Evolutionary conservation across 495 filamentous ascomycete species (phyloP).

Genomic region (Polyplosphaeria fusca): DNA sequence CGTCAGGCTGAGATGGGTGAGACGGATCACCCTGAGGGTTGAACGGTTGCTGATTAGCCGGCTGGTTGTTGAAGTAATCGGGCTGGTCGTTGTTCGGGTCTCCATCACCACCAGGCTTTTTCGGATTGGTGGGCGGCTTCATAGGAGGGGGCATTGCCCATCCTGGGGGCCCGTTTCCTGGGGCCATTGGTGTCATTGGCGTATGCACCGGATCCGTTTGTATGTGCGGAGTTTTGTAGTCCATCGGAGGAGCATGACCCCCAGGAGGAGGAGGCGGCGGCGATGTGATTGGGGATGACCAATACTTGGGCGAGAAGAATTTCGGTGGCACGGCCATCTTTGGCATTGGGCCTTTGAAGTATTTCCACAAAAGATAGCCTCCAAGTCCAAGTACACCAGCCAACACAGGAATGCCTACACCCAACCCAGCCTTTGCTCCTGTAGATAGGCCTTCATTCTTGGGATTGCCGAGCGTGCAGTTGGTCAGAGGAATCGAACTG

Average conservation of each 20-base stretch:
- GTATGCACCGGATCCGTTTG: background rate
- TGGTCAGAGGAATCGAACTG: constrained; percentile 18
- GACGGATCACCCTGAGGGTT: constrained; percentile 12
- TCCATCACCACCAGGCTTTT: background rate
- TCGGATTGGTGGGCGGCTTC: background rate
- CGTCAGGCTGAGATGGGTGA: constrained; percentile 5
- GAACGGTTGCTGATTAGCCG: constrained; percentile 8
- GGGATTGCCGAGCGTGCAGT: constrained; percentile 7
- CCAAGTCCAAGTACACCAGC: constrained; percentile 8
- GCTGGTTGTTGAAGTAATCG: background rate
- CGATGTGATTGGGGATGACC: too few species aligned
- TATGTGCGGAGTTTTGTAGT: constrained; percentile 12
- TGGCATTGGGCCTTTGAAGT: constrained; percentile 14
- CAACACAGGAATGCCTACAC: constrained; percentile 13
- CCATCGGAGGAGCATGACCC: constrained; percentile 4
- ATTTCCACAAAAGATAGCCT: constrained; percentile 19
- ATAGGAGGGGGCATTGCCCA: constrained; percentile 4
- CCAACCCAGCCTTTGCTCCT: constrained; percentile 21
- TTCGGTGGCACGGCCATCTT: background rate
- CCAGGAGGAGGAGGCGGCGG: background rate
- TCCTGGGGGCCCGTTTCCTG: background rate
- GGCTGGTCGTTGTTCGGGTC: background rate
- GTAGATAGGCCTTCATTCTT: constrained; percentile 3
- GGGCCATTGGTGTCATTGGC: background rate
- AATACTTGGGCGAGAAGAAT: too few species aligned